Evolutionary conservation across 768 basidiomycete species (phyloP).

Genomic region (Naganishia onofrii): DNA sequence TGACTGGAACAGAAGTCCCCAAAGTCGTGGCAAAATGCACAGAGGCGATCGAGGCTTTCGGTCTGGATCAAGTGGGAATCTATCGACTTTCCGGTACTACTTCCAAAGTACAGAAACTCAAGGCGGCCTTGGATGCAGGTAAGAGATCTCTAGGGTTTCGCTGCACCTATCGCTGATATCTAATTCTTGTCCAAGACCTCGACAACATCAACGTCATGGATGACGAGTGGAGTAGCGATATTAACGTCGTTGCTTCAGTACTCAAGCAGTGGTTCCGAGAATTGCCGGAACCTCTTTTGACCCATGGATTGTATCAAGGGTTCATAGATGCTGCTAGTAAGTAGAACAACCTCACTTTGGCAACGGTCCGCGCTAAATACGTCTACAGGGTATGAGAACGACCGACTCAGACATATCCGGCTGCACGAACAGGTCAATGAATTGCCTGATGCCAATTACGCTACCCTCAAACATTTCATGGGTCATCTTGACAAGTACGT

Average conservation of each 20-base stretch:
- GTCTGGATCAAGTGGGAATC: constrained; percentile 78
- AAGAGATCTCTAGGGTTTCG: constrained; percentile 27
- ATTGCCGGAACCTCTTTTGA: constrained; percentile 88
- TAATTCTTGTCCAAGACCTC: constrained; percentile 59
- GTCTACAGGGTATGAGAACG: constrained; percentile 68
- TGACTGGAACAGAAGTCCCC: constrained; percentile 87
- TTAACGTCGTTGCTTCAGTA: constrained; percentile 91
- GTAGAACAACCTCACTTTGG: background rate
- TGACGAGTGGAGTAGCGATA: constrained; percentile 87
- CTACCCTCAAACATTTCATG: constrained; percentile 91
- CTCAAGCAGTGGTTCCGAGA: constrained; percentile 96
- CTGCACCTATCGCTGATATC: background rate
- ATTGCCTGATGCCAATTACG: constrained; percentile 96
- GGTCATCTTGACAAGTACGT: constrained; percentile 85
- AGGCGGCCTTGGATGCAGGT: constrained; percentile 83
- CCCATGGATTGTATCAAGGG: constrained; percentile 74
- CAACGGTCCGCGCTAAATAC: background rate
- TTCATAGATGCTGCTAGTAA: constrained; percentile 93
- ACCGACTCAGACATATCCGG: constrained; percentile 88
- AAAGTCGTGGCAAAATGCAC: constrained; percentile 82
- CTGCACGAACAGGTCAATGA: constrained; percentile 97
- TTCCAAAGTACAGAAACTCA: constrained; percentile 77
- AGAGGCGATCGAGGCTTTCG: constrained; percentile 85
- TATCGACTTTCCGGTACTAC: constrained; percentile 91
- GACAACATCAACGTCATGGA: constrained; percentile 81